Base-by-base conservation (phyloP, 768 basidiomycete species). In the Calocera viscosa region DNA sequence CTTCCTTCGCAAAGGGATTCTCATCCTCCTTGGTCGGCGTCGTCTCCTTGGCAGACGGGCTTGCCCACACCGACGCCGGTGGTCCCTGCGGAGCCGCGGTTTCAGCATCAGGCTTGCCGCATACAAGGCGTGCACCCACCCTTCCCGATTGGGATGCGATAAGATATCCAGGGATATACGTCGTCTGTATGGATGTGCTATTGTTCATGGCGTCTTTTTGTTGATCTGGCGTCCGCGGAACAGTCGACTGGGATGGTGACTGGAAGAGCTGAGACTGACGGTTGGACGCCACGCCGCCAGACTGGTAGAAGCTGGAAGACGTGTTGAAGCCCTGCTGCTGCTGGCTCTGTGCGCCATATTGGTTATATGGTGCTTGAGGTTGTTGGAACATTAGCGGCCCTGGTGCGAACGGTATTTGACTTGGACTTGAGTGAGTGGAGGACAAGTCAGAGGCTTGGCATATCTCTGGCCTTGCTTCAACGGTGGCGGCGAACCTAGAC, bases 21-120 rank as follows among this genome's bases (percentile, higher is more conserved):
- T 60, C 53, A 22, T 60, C 53, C 22, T 60, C 53, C 30, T 60
- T 60, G 11, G 53, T 60, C 53, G 53, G 53, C 30, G 53, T 60
- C 11, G 53, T 26, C 53, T 60, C 30, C 22, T 60, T 32, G 26
- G 30, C 53, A 2, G 53, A 60, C 10, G 53, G 53, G 10, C 14
- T 60, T 26, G 53, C 53, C 53, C 53, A 60, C 10, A 32, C 30
- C 2, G 53, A 60, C 8, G 53, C 53, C 5, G 53, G 53, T 60
- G 53, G 53, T 60, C 53, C 53, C 53, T 60, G 2, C 11, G 30
- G 24, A 16, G 8, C 26, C 53, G 26, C 16, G 7, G 16, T 17
- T 47, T 60, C 26, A 60, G 53, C 24, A 28, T 26, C 24, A 32
- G 5, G 30, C 53, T 5, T 30, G 53, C 22, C 24, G 30, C 2